phyloP scores from a whole-genome alignment of 371 early-diverging fungal genomes.

The Zychaea mexicana region DNA sequence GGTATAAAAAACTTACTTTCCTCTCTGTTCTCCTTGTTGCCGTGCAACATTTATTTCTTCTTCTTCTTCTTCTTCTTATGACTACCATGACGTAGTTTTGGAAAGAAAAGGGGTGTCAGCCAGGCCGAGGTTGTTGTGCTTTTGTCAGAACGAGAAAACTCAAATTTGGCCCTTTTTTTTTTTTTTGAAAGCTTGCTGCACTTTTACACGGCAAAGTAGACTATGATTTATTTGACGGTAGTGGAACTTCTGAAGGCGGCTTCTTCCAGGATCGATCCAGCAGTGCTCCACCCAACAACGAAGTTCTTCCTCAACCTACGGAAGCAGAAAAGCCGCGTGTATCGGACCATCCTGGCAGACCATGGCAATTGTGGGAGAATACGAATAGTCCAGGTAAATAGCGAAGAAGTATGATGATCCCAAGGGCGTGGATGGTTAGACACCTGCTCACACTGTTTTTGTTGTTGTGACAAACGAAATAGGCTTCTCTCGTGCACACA shows the following conservation, averaged over 20 bases:
- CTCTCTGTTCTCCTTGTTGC: no score
- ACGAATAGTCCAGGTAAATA: slow-evolving; percentile 13
- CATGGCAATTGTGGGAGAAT: slow-evolving; percentile 43
- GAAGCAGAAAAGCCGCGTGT: slow-evolving; percentile 14
- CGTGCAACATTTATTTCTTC: no score
- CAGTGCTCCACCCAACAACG: slow-evolving; percentile 46
- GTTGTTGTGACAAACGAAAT: no score
- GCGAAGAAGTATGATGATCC: background rate
- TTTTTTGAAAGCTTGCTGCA: slow-evolving; percentile 52
- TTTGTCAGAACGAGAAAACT: background rate
- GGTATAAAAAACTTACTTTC: slow-evolving; percentile 27
- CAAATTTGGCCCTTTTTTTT: no score
- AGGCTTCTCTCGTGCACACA: background rate
- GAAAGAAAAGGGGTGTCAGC: background rate
- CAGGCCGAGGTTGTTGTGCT: background rate
- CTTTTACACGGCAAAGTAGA: slow-evolving; percentile 46
- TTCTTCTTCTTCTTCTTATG: no score
- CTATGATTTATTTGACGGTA: slow-evolving; percentile 32
- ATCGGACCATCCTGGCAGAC: slow-evolving; percentile 13
- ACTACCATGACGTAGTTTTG: slow-evolving; percentile 1
- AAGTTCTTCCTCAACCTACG: slow-evolving; percentile 14
- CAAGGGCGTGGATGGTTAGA: no score
- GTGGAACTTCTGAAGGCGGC: slow-evolving; percentile 13
- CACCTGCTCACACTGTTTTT: no score
- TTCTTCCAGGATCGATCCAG: slow-evolving; percentile 40